Conservation (phyloP, 2,329 filamentous ascomycete genomes). For the Zymoseptoria crescenta region DNA sequence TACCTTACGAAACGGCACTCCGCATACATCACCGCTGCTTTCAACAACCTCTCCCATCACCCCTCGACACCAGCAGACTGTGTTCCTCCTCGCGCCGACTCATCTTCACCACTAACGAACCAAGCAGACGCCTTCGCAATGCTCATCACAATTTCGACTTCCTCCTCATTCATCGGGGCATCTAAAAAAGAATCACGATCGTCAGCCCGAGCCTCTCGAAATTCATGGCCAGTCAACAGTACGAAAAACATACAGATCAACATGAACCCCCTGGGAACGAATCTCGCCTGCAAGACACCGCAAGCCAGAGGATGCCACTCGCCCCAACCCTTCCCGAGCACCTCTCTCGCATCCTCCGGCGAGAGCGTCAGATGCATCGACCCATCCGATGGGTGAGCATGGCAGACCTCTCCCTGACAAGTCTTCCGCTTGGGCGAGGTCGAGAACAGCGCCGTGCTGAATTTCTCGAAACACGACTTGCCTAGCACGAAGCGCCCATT, state of each 20-base stretch:
- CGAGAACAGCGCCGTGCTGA: constrained; percentile 69
- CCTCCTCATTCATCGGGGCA: constrained; percentile 61
- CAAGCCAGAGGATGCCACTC: constrained; percentile 60
- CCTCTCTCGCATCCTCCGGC: constrained; percentile 63
- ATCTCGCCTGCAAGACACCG: constrained; percentile 57
- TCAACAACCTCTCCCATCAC: neutral
- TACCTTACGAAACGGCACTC: too few relatives aligned
- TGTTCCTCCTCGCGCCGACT: neutral
- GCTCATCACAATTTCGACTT: constrained; percentile 58
- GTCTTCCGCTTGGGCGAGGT: constrained; percentile 58
- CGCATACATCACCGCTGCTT: neutral
- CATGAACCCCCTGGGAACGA: constrained; percentile 66
- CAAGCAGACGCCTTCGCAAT: constrained; percentile 70
- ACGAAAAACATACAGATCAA: constrained; percentile 50
- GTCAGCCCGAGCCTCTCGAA: too few relatives aligned
- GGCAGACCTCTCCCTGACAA: constrained; percentile 73
- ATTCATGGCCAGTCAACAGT: too few relatives aligned
- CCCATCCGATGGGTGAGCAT: constrained; percentile 69
- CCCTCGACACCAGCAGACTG: neutral
- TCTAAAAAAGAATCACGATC: constrained; percentile 29
- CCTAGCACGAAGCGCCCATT: constrained; percentile 43
- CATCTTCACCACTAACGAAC: constrained; percentile 42
- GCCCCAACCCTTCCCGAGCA: constrained; percentile 72
- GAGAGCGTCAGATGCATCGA: constrained; percentile 75
- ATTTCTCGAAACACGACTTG: constrained; percentile 64